phyloP scores from a whole-genome alignment of 306 rosid genomes.

The Vicia faba region DNA sequence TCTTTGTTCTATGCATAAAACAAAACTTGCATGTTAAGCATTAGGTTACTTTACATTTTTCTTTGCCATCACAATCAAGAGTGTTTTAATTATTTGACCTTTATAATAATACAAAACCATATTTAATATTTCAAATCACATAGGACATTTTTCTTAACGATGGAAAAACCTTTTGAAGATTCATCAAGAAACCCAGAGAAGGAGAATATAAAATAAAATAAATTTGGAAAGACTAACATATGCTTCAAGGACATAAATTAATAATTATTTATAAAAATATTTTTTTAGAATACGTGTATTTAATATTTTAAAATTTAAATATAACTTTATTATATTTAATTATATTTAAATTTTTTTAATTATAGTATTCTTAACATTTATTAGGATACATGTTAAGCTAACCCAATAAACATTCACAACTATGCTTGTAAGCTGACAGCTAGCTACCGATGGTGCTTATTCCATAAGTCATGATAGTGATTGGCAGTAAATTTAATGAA shows the following conservation, averaged over 20 bases:
- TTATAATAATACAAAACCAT: conserved; percentile 22
- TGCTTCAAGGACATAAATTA: no score
- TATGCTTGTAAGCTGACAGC: conserved; percentile 31
- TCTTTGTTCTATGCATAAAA: neutral
- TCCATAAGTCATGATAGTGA: conserved; percentile 35
- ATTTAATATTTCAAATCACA: conserved; percentile 28
- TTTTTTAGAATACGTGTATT: no score
- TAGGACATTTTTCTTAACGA: conserved; percentile 23
- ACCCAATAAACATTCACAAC: conserved; percentile 33
- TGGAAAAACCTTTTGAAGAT: conserved; percentile 32
- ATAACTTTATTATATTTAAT: no score
- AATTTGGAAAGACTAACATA: no score
- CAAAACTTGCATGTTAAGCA: conserved; percentile 25
- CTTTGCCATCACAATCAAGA: conserved; percentile 12
- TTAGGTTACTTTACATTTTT: conserved; percentile 10
- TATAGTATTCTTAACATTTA: no score
- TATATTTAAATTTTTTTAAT: no score
- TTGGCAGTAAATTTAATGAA: conserved; percentile 11
- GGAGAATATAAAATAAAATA: conserved; percentile 19
- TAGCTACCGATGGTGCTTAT: conserved; percentile 36
- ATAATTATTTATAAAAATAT: no score
- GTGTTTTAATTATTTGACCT: conserved; percentile 32
- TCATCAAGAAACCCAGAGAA: conserved; percentile 23
- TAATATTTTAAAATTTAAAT: no score
- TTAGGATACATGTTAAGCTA: no score